Conservation (phyloP, 768 basidiomycete species). For the Termitomyces sp. region DNA sequence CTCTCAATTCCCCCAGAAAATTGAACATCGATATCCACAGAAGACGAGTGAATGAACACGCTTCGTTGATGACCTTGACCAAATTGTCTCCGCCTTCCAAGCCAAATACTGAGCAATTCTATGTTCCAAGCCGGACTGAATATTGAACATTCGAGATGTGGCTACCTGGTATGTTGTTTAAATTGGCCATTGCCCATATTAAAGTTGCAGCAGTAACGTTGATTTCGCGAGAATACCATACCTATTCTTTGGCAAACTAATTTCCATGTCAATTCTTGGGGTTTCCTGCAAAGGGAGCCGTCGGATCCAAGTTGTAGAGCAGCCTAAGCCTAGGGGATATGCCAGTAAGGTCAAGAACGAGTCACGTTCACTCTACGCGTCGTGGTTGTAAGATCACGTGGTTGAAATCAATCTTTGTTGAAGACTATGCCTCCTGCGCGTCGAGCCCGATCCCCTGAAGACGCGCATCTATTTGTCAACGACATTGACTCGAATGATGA, state of each 20-base stretch:
- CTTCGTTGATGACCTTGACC: not conserved
- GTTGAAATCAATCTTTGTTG: conserved; percentile 32
- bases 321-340: no score
- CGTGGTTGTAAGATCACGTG: conserved; percentile 33
- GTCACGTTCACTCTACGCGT: conserved; percentile 23
- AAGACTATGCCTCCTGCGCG: conserved; percentile 37
- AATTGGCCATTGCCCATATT: no score
- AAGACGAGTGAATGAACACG: not conserved
- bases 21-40: not conserved
- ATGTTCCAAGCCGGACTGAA: no score
- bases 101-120: not conserved
- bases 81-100: not conserved
- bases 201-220: not conserved
- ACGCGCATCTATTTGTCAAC: conserved; percentile 32
- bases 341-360: not conserved
- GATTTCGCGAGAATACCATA: not conserved
- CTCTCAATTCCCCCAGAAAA: not conserved
- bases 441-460: conserved; percentile 34
- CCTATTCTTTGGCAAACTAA: not conserved
- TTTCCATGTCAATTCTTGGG: not conserved
- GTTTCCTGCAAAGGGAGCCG: not conserved
- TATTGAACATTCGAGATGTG: not conserved
- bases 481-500: conserved; percentile 39
- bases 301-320: not conserved
- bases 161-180: not conserved